Conservation (phyloP, 2,329 filamentous ascomycete genomes). For the Phaeomoniella chlamydospora region DNA sequence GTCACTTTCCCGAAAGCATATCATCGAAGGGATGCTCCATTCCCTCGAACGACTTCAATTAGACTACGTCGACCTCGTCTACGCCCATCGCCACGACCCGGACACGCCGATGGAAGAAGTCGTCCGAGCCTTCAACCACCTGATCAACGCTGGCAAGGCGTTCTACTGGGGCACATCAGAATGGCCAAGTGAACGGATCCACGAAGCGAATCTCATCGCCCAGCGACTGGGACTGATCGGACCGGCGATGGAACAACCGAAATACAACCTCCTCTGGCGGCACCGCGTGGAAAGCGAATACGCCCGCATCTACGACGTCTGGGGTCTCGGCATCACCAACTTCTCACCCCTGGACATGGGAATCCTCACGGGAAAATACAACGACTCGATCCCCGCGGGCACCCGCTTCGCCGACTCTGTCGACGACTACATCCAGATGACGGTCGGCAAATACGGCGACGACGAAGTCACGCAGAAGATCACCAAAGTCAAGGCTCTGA, state of each 20-base stretch:
- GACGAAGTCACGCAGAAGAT: constrained; percentile 28
- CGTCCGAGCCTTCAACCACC: constrained; percentile 55
- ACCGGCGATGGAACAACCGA: constrained; percentile 52
- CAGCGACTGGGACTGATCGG: constrained; percentile 47
- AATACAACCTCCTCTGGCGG: constrained; percentile 50
- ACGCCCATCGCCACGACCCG: constrained; percentile 48
- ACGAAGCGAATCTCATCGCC: constrained; percentile 35
- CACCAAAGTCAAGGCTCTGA: constrained; percentile 36
- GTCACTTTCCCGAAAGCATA: constrained; percentile 54
- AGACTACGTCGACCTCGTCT: constrained; percentile 57
- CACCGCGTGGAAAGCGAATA: constrained; percentile 51
- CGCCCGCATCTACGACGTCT: constrained; percentile 43
- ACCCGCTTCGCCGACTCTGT: constrained; percentile 41
- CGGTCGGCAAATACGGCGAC: constrained; percentile 20
- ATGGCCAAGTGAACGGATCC: constrained; percentile 53
- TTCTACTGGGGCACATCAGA: constrained; percentile 60
- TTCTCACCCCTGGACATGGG: constrained; percentile 48
- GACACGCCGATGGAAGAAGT: constrained; percentile 57
- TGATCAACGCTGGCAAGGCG: constrained; percentile 53
- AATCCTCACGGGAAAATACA: constrained; percentile 54
- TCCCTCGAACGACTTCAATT: constrained; percentile 47
- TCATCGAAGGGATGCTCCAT: constrained; percentile 50
- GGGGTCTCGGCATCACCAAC: constrained; percentile 47
- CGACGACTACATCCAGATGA: constrained; percentile 38
- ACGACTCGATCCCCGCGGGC: constrained; percentile 43